Conservation (phyloP, 2,329 filamentous ascomycete species). For the Stagonosporopsis vannaccii region DNA sequence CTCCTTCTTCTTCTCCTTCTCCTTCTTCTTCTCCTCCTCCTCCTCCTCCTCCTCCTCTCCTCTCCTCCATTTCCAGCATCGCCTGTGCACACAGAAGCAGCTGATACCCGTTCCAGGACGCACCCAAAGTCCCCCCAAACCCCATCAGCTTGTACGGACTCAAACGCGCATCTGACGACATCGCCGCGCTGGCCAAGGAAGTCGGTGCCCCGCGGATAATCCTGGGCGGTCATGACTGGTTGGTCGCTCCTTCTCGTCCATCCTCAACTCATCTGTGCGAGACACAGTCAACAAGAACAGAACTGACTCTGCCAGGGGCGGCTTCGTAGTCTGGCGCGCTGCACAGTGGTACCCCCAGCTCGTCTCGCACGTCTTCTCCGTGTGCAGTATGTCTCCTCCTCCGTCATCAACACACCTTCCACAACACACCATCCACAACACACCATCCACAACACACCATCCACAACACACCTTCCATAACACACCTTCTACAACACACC, state of each 20-base stretch:
- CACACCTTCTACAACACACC: too few relatives aligned
- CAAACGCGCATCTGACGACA: constrained; percentile 74
- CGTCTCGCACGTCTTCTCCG: constrained; percentile 75
- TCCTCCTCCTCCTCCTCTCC: too few relatives aligned
- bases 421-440: too few relatives aligned
- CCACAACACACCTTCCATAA: too few relatives aligned
- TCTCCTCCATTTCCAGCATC: too few relatives aligned
- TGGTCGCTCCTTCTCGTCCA: not conserved
- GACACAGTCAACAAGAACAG: constrained; percentile 9
- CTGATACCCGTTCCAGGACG: constrained; percentile 41
- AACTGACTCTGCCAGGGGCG: constrained; percentile 64
- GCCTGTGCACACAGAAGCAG: not conserved
- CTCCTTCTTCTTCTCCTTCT: not conserved
- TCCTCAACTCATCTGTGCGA: too few relatives aligned
- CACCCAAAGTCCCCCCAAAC: constrained; percentile 64
- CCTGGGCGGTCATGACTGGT: constrained; percentile 90
- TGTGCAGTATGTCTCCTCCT: constrained; percentile 64
- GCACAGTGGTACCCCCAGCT: constrained; percentile 73
- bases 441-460: too few relatives aligned
- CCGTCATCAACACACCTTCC: not conserved
- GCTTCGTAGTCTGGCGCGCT: constrained; percentile 75
- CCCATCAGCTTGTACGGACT: constrained; percentile 69
- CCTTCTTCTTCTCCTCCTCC: not conserved
- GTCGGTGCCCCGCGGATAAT: constrained; percentile 68
- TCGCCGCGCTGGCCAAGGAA: constrained; percentile 73